phyloP scores from a whole-genome alignment of 768 basidiomycete species.

The Cystobasidium tubakii region DNA sequence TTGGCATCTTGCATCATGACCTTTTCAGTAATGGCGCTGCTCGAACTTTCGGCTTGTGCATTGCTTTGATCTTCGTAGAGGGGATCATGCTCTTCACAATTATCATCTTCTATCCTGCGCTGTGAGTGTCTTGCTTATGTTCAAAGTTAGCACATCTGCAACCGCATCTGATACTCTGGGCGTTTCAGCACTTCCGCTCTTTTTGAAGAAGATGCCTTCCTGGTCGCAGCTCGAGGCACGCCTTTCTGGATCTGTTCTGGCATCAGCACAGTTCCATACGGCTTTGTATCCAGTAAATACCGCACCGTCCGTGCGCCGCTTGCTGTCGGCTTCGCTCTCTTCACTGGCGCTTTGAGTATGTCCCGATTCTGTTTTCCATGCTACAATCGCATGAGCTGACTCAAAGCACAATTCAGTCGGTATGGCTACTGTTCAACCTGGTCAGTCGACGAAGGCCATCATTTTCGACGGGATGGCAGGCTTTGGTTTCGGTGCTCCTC shows the following conservation, averaged over 20 bases:
- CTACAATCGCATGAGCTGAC: background rate
- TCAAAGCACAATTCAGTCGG: background rate
- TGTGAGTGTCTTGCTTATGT: background rate
- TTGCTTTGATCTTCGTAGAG: slow-evolving; percentile 17
- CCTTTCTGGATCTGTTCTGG: slow-evolving; percentile 22
- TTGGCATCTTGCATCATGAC: slow-evolving; percentile 17
- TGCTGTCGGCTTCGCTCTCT: slow-evolving; percentile 10
- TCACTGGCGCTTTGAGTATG: background rate
- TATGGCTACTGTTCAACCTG: background rate
- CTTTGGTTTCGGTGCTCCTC: slow-evolving; percentile 2
- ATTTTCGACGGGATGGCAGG: slow-evolving; percentile 14
- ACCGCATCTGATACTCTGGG: background rate
- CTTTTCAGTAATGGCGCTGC: slow-evolving; percentile 1
- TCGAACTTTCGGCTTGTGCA: slow-evolving; percentile 5
- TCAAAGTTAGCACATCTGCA: too few relatives aligned
- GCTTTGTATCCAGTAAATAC: background rate
- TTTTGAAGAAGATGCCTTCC: slow-evolving; percentile 1
- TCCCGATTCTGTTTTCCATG: too few relatives aligned
- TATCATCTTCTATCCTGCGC: slow-evolving; percentile 21
- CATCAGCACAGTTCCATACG: slow-evolving; percentile 2
- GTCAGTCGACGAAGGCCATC: background rate
- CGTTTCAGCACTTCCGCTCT: background rate
- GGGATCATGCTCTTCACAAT: slow-evolving; percentile 24
- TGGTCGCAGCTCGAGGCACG: background rate
- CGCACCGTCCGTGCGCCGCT: background rate